Evolutionary conservation across 208 protist species (phyloP), one percentile per base, ranked within the genome.

Genomic region (Leptomonas seymouri): DNA sequence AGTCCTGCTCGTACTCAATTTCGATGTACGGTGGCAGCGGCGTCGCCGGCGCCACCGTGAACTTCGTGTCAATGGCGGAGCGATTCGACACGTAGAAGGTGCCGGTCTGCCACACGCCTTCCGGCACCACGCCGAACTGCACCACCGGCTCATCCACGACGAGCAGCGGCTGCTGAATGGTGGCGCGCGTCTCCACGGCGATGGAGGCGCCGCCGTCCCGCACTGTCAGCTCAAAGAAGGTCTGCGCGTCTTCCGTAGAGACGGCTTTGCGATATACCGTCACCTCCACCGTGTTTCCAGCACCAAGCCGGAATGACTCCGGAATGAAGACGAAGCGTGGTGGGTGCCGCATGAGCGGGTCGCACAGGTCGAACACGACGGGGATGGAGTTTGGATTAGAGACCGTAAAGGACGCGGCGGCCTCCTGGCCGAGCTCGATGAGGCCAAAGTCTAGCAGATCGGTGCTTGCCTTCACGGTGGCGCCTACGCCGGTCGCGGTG

Each of bases 201-300:
- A 93, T 67, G 23, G 82, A 85, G 23, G 71, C 81, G 49, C 87
- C 86, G 51, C 87, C 90, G 39, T 82, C 84, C n/a, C 81, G 84
- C 25, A 96, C 85, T 8, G 80, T 78, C n/a, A 94, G 75, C 71
- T 94, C 89, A 74, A 97, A 94, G 72, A 91, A 94, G n/a, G 86
- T 90, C 74, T 94, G 86, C 61, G 84, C 79, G 41, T 93, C 89
- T n/a, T 85, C 84, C 16, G 78, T 62, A n/a, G 85, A 82, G 42
- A 93, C 77, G 23, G 79, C 91, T 46, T 91, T 86, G 67, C 89
- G 89, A 69, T 91, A 94, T 51, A 97, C 91, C n/a, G 91, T 94
- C 28, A 97, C 82, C 71, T 94, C 87, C 3, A 93, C 87, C 7
- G 89, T 93, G 70, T 92, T 88, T 21, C 86, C 85, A 0, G 86